Evolutionary conservation across 169 alveolate genomes (phyloP), one percentile per base, ranked within the genome.

Genomic region (Theileria equi): DNA sequence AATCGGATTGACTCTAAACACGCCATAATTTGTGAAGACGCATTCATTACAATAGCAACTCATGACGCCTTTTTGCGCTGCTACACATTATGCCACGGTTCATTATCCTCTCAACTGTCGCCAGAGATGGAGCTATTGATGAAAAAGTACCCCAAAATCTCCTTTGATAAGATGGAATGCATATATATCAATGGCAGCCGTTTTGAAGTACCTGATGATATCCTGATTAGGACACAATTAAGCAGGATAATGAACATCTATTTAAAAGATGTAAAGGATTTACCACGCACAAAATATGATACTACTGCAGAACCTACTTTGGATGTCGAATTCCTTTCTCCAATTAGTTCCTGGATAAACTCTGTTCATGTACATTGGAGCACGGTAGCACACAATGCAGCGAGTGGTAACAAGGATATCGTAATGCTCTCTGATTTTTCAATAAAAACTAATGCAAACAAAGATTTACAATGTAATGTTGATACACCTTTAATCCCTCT

Each of bases 351-450:
- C 13, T 53, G 35, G 21, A 53, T 53, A 16, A 29, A 53, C 36
- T 8, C 19, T 3, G n/a, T n/a, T n/a, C n/a, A 53, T 34, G 7
- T 53, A 28, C 63, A 8, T 21, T 7, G 41, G 11, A 28, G 16
- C 49, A 10, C 26, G 36, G 36, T 3, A n/a, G n/a, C n/a, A 53
- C 2, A 10, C 28, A 23, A 7, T 7, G 45, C 31, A 25, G 36
- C 32, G 10, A 28, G 19, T 35, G 2, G 16, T 29, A 35, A 53
- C 8, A 29, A 53, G 5, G 36, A 53, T 11, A 3, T 53, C 10
- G 38, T 53, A 35, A 16, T 53, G 41, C 36, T 53, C 36, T 23
- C 32, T 29, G 23, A 53, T 53, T 53, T 53, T 53, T 21, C 50
- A 8, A 6, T 17, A 19, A 16, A 53, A 8, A 34, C 10, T 6